Base-by-base conservation (phyloP, 331 rosid genomes). In the Malus hybrid region DNA sequence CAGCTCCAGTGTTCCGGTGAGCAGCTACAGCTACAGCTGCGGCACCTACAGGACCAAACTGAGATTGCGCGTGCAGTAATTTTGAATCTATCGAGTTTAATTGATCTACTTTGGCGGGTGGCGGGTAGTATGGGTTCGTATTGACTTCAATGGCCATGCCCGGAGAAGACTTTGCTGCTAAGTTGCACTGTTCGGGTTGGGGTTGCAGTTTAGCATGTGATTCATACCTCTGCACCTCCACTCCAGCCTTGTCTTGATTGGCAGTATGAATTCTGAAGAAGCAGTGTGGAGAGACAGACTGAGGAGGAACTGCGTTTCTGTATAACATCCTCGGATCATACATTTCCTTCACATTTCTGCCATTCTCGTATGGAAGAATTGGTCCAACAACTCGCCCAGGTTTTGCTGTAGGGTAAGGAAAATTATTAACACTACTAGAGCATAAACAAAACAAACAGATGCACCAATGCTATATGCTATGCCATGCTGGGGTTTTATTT, bases 21-120 rank as follows among this genome's bases (percentile, higher is more conserved):
- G 91, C 91, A n/a, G 96, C 93, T 50, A 88, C 86, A 46, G 93
- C 90, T n/a, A 91, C 86, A 16, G 93, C 91, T 3, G 88, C 93
- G 22, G 92, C 88, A 66, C 91, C 92, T 77, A 83, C 96, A 14
- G 87, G 89, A 42, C 96, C 93, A 78, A 88, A 91, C 74, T 86
- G 88, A 73, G 93, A 84, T 62, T 86, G 92, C 7, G 86, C 94
- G 42, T 86, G 95, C 72, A 83, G 58, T 75, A 91, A 79, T 74
- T 86, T 88, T 0, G 81, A 77, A 56, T 88, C 93, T 1, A 86
- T 81, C 6, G 83, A 88, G 58, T 81, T 81, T 75, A 84, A 48
- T 65, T 79, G 89, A 26, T 87, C 88, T 39, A 75, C 81, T 72
- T 84, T 83, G 18, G 84, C 66, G 32, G 80, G 78, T 9, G 84